phyloP scores from a whole-genome alignment of 2,329 filamentous ascomycete genomes.

The Lachnellula willkommii region DNA sequence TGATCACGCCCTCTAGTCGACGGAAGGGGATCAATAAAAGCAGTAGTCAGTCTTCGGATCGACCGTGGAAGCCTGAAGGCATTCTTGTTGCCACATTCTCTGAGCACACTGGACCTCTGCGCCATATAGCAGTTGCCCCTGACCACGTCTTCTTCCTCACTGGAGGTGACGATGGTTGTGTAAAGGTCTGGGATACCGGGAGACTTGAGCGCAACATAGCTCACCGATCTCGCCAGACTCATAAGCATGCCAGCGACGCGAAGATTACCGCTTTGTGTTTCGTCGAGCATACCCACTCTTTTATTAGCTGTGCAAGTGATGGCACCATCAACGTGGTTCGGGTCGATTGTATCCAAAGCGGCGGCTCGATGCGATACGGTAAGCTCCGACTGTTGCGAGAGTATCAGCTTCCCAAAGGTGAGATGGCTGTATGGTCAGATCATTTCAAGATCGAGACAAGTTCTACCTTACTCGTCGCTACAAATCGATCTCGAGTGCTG shows the following conservation, averaged over 20 bases:
- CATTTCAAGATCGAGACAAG: constrained; percentile 79
- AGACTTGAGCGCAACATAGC: constrained; percentile 87
- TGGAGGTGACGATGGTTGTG: constrained; percentile 81
- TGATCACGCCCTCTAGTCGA: constrained; percentile 63
- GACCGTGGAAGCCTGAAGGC: constrained; percentile 78
- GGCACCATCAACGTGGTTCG: constrained; percentile 87
- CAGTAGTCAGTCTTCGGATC: constrained; percentile 35
- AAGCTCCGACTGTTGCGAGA: constrained; percentile 72
- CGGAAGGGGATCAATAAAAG: constrained; percentile 42
- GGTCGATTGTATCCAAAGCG: constrained; percentile 51
- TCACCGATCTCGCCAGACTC: constrained; percentile 79
- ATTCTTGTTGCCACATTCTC: constrained; percentile 81
- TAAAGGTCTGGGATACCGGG: constrained; percentile 89
- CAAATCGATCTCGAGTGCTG: constrained; percentile 76
- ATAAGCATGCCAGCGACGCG: constrained; percentile 65
- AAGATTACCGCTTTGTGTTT: constrained; percentile 82
- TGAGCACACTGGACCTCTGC: constrained; percentile 80
- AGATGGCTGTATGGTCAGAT: constrained; percentile 84
- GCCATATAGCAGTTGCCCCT: constrained; percentile 73
- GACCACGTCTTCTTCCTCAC: constrained; percentile 96
- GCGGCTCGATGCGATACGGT: constrained; percentile 65
- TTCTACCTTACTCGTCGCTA: constrained; percentile 82
- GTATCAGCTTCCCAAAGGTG: constrained; percentile 67
- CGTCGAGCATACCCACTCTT: constrained; percentile 88
- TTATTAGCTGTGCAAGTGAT: constrained; percentile 84